Evolutionary conservation across 1,284 basidiomycete species (phyloP).

Genomic region (Apiotrichum siamense): DNA sequence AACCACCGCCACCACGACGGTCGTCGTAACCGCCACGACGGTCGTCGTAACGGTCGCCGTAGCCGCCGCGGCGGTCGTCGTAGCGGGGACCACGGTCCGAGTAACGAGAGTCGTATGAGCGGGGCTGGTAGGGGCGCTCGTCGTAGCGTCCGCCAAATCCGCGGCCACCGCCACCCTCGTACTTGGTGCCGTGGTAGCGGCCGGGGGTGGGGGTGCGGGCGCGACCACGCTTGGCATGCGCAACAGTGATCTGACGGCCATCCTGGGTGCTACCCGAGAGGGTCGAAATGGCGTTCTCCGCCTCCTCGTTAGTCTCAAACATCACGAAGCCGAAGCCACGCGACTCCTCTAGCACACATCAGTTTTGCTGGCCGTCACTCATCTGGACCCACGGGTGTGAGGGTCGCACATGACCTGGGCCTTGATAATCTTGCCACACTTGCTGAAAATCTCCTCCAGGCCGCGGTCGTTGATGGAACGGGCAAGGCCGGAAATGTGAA

Average conservation of each 20-base stretch:
- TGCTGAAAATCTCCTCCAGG: conserved; percentile 80
- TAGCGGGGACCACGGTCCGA: conserved; percentile 46
- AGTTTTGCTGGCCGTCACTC: too few relatives aligned
- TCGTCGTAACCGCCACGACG: conserved; percentile 48
- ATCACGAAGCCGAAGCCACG: conserved; percentile 98
- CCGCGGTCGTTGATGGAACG: conserved; percentile 73
- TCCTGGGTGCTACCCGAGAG: conserved; percentile 76
- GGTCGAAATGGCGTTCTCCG: conserved; percentile 77
- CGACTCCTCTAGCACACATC: conserved; percentile 57
- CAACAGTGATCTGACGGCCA: conserved; percentile 78
- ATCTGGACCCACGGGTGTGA: conserved; percentile 62
- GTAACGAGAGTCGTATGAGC: conserved; percentile 45
- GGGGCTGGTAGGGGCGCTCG: conserved; percentile 46
- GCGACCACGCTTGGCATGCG: conserved; percentile 88
- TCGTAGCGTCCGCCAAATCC: conserved; percentile 42
- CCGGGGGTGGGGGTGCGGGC: conserved; percentile 94
- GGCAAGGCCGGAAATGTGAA: conserved; percentile 86
- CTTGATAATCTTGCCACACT: conserved; percentile 77
- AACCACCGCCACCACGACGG: conserved; percentile 47
- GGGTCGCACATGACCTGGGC: conserved; percentile 96
- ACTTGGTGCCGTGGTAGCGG: conserved; percentile 62
- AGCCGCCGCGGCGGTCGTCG: conserved; percentile 46
- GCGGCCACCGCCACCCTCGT: conserved; percentile 49
- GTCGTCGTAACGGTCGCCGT: conserved; percentile 28
- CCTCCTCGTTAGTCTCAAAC: conserved; percentile 80